Base-by-base conservation (phyloP, 2,329 filamentous ascomycete genomes). In the Fusarium dimerum region DNA sequence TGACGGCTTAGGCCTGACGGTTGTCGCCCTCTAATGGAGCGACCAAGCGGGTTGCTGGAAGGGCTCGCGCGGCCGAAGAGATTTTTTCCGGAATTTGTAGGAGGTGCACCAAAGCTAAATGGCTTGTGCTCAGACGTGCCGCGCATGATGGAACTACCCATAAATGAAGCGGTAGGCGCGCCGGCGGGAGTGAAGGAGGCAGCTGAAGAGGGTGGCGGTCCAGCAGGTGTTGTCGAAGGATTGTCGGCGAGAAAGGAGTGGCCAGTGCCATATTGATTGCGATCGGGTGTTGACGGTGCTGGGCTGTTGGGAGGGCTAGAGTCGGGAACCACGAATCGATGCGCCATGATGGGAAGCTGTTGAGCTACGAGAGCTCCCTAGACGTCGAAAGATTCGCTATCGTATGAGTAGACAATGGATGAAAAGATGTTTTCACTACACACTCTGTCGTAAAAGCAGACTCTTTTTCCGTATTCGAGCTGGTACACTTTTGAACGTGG, bases 181-280 rank as follows among this genome's bases (percentile, higher is more conserved):
- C 82, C 82, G 15, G 75, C 73, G 2, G 81, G 80, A 2, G 81
- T 83, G 68, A 83, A 83, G 41, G 79, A 82, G 5, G 76, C 76
- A 9, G 75, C 74, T 8, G 79, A 79, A 29, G 81, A 80, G 1
- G 76, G 77, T 10, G 80, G 78, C 29, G 76, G 76, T 0, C 76
- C 80, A 16, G 76, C 76, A 6, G 81, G 80, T 2, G 81, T 83
- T 3, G 78, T 82, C 38, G 80, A 78, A 7, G 79, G 78, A 45
- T 75, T 71, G 9, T 77, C 72, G 53, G 68, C 74, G 39, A 75
- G 73, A 38, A 68, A 68, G 40, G 75, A 76, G 40, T 70, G 63
- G 38, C 68, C 73, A 17, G 68, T 66, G 30, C 60, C 59, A 48
- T 62, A 65, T 32, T 68, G 68, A 50, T 64, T 68, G 51, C 73